Evolutionary conservation across 345 rosid species (phyloP), one percentile per base, ranked within the genome.

Genomic region (Pugionium dolabratum): DNA sequence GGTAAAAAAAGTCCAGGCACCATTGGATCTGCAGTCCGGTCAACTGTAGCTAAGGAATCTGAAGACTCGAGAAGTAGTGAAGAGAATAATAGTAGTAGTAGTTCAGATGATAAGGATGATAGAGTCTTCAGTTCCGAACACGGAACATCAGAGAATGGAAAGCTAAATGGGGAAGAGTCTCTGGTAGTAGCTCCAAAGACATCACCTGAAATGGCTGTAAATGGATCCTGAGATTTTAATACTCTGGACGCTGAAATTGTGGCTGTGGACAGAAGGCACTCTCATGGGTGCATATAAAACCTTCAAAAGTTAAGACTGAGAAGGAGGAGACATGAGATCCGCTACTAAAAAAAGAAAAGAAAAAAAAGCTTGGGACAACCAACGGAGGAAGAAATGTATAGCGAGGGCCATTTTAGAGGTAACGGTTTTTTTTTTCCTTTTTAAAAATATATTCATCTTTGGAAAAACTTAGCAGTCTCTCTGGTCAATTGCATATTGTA

Each of bases 171-270:
- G 37, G 97, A 94, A 53, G 93, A 88, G 58, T 62, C 77, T 30
- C 75, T 81, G 4, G 76, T 86, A 76, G 75, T 87, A 73, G 79
- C 90, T 2, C 86, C 87, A 9, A 85, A 83, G 46, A 84, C 97
- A 37, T 85, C 97, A 30, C 83, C 96, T 1, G 96, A 90, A 74
- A 90, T 90, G 99, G 80, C 95, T 41, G 93, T 88, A 75, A 90
- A 88, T 73, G 99, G 99, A 75, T 86, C 97, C 29, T 94, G 72
- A 83, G 74, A 62, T 62, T 60, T 62, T 35, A 71, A 51, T 5
- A 59, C 62, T 59, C 55, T 73, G 68, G 57, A 46, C 67, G 45
- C 67, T 60, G 3, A 66, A 53, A 47, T 45, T 67, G 31, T 36
- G 71, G 67, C 72, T 51, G 71, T 59, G 59, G 61, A 54, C 45